Base-by-base conservation (phyloP, 352 stramenopile species). In the Pythium phragmiticola region DNA sequence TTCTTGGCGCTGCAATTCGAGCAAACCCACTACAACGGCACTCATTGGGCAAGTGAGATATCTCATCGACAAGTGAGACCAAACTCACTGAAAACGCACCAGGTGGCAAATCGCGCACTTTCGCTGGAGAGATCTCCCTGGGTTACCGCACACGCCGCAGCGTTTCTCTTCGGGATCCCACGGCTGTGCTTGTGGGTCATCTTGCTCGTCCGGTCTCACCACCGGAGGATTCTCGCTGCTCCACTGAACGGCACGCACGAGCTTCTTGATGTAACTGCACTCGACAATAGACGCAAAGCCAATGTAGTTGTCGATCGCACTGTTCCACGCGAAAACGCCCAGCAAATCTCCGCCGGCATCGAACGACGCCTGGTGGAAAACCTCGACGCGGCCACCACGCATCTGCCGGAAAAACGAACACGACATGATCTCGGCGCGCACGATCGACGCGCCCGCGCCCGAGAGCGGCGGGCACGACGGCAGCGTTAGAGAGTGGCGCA, bases 401-500 rank as follows among this genome's bases (percentile, higher is more conserved):
- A 88, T 66, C 61, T 89, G 80, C 21, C 80, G 67, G 55, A 89
- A 92, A 56, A 92, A 82, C 28, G 69, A 87, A 60, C 80, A 89
- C 52, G 79, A 73, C 58, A 80, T 86, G 58, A 90, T 68, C 65
- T 89, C 78, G 16, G 69, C 81, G 37, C 83, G 72, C n/a, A 89
- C 73, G 6, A 89, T 75, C 23, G 78, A 77, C 50, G 74, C 65
- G 57, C 81, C 60, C 7, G 37, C 56, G 57, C 81, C 60, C 7
- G 37, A 51, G 12, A 86, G 71, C 14, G 63, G 46, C 28, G 73
- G 77, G 9, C 78, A 89, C 56, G 82, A 69, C 59, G 75, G 68
- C 43, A 91, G 84, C 53, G 85, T 80, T 7, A 92, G 77, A 33
- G 83, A 92, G 58, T 92, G 83, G 11, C 77, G 72, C 13, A 92